phyloP scores from a whole-genome alignment of 192 early-diverging fungal genomes.

The Jimgerdemannia flammicorona region DNA sequence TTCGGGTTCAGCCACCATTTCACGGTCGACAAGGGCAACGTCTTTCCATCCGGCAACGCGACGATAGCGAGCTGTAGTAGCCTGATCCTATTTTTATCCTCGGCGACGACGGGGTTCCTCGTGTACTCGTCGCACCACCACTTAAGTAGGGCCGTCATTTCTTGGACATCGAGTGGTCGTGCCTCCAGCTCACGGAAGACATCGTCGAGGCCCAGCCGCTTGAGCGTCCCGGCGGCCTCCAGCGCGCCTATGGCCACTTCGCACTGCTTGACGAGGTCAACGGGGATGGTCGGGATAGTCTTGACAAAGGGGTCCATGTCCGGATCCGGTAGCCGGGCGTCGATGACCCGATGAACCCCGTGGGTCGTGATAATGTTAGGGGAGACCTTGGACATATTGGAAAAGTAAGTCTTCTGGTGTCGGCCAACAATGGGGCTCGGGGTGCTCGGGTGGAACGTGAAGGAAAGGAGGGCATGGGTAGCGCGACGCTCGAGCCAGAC shows the following conservation, averaged over 20 bases:
- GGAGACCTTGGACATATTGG: constrained; percentile 36
- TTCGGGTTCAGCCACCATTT: constrained; percentile 65
- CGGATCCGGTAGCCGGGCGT: constrained; percentile 61
- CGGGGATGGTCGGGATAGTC: constrained; percentile 55
- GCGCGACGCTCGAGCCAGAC: constrained; percentile 64
- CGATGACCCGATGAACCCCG: constrained; percentile 51
- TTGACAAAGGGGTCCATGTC: constrained; percentile 60
- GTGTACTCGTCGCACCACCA: constrained; percentile 69
- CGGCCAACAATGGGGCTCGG: constrained; percentile 63
- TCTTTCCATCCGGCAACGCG: constrained; percentile 28
- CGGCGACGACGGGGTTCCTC: constrained; percentile 24
- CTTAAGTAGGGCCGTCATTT: constrained; percentile 64
- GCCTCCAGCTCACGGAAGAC: constrained; percentile 60
- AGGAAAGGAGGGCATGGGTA: constrained; percentile 59
- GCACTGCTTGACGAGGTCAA: constrained; percentile 46
- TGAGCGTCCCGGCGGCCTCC: constrained; percentile 37
- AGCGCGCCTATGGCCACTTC: constrained; percentile 52
- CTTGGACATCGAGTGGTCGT: constrained; percentile 45
- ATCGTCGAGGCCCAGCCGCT: constrained; percentile 55
- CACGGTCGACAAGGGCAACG: constrained; percentile 44
- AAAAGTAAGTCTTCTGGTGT: constrained; percentile 57
- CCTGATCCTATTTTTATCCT: constrained; percentile 16
- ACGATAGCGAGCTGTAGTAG: constrained; percentile 51
- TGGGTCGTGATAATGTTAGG: constrained; percentile 62
- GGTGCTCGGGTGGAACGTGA: constrained; percentile 68